Conservation (phyloP, 169 alveolate species). For the Prorocentrum cordatum region DNA sequence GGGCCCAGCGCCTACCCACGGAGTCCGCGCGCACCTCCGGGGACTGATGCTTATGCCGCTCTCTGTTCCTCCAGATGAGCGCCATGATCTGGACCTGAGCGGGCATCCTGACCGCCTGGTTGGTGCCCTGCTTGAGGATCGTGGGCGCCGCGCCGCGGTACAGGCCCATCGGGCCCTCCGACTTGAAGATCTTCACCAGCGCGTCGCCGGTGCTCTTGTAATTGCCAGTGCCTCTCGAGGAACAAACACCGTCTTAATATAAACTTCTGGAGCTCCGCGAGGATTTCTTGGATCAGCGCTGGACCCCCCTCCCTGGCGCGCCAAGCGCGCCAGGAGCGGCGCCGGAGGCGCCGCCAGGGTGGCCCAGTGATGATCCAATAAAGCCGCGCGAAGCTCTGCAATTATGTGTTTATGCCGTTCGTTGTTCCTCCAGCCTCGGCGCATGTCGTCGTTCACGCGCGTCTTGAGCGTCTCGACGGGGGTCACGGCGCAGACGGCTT, state of each 20-base stretch:
- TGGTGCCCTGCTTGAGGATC: slow-evolving; percentile 66
- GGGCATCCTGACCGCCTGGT: slow-evolving; percentile 67
- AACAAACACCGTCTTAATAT: too few relatives aligned
- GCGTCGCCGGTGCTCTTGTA: not conserved
- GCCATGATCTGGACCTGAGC: slow-evolving; percentile 8
- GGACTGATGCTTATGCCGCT: not conserved
- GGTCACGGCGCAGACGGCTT: slow-evolving; percentile 56
- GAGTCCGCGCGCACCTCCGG: too few relatives aligned
- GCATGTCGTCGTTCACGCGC: slow-evolving; percentile 50
- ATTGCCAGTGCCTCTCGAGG: slow-evolving; percentile 61
- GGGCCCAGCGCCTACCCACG: too few relatives aligned
- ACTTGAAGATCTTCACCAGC: slow-evolving; percentile 15
- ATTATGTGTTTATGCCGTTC: too few relatives aligned
- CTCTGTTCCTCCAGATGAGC: not conserved
- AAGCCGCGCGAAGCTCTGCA: too few relatives aligned
- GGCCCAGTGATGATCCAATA: too few relatives aligned
- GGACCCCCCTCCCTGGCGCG: too few relatives aligned
- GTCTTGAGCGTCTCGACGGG: slow-evolving; percentile 67
- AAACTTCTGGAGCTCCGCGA: too few relatives aligned
- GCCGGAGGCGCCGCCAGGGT: too few relatives aligned
- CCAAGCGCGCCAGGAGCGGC: too few relatives aligned
- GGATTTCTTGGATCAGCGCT: too few relatives aligned
- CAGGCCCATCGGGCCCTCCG: slow-evolving; percentile 46
- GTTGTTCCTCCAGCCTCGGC: too few relatives aligned
- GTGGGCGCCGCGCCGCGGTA: slow-evolving; percentile 68